phyloP scores from a whole-genome alignment of 2,329 filamentous ascomycete species.

The Beauveria pseudobassiana region DNA sequence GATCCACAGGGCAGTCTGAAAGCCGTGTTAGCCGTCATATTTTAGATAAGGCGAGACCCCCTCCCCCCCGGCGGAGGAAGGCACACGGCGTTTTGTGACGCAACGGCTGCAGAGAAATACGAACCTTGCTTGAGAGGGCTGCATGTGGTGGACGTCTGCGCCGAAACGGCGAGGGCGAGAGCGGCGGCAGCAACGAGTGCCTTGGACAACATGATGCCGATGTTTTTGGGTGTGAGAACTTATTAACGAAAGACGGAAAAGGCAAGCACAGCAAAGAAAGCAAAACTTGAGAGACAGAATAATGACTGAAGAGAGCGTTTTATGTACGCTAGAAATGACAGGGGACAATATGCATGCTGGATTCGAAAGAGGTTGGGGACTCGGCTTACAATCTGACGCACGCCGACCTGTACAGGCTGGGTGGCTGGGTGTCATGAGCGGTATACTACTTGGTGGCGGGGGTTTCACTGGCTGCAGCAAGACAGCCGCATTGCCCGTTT shows the following conservation, averaged over 20 bases:
- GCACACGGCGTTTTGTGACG: neutral
- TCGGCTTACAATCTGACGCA: too few species aligned
- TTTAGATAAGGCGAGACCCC: neutral
- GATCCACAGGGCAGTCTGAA: constrained; percentile 50
- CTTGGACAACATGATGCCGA: constrained; percentile 34
- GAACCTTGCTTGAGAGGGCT: constrained; percentile 46
- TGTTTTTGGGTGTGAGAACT: neutral
- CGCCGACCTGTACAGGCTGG: too few species aligned
- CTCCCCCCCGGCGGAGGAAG: too few species aligned
- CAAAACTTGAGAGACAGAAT: neutral
- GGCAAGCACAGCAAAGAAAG: neutral
- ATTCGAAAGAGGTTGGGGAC: too few species aligned
- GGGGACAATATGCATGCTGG: too few species aligned
- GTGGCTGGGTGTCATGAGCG: too few species aligned
- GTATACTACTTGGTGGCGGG: too few species aligned
- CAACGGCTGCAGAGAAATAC: constrained; percentile 10
- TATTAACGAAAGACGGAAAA: neutral
- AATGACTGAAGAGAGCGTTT: neutral
- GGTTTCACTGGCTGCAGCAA: too few species aligned
- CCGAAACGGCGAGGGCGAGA: constrained; percentile 40
- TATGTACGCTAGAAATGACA: neutral
- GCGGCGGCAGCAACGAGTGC: constrained; percentile 36
- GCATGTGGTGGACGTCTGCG: constrained; percentile 49
- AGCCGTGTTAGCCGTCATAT: neutral
- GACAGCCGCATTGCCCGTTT: too few species aligned